These are phyloP conservation scores for Carex myosuroides DNA, from an alignment of 176 grass and related monocot species.

Conservation along the genomic window DNA sequence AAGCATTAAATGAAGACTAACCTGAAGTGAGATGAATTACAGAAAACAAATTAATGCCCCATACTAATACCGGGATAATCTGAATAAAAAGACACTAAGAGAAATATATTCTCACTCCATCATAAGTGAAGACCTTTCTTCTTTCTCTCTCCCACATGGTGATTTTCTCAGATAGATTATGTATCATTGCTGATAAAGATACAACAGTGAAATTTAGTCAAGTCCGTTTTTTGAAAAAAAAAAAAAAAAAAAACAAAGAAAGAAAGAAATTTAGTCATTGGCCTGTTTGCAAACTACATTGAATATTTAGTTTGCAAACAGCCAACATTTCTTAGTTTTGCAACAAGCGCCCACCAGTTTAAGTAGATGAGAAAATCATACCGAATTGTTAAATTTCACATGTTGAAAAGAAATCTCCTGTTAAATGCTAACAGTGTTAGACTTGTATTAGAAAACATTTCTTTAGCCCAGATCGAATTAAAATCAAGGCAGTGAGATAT, in stretches of 20 bases:
- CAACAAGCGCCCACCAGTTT: not conserved
- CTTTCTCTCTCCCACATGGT: slow-evolving; percentile 67
- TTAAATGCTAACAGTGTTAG: not conserved
- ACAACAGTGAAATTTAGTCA: slow-evolving; percentile 22
- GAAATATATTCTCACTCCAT: slow-evolving; percentile 45
- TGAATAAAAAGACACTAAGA: slow-evolving; percentile 21
- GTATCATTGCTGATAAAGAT: slow-evolving; percentile 59
- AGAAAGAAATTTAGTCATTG: no score
- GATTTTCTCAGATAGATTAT: slow-evolving; percentile 60
- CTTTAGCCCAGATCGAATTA: not conserved
- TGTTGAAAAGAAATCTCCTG: not conserved
- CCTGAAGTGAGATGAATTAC: slow-evolving; percentile 35
- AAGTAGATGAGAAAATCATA: not conserved
- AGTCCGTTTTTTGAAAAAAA: no score
- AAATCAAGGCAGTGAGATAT: not conserved
- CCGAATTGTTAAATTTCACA: not conserved
- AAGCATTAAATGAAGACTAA: slow-evolving; percentile 59
- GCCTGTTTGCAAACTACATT: not conserved
- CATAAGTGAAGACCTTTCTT: slow-evolving; percentile 61
- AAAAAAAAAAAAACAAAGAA: no score
- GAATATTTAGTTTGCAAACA: not conserved
- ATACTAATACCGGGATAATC: not conserved
- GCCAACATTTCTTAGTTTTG: not conserved
- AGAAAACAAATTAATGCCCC: not conserved
- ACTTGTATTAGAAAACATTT: not conserved